phyloP scores from a whole-genome alignment of 1,284 basidiomycete genomes.

The Rhodotorula sp. region DNA sequence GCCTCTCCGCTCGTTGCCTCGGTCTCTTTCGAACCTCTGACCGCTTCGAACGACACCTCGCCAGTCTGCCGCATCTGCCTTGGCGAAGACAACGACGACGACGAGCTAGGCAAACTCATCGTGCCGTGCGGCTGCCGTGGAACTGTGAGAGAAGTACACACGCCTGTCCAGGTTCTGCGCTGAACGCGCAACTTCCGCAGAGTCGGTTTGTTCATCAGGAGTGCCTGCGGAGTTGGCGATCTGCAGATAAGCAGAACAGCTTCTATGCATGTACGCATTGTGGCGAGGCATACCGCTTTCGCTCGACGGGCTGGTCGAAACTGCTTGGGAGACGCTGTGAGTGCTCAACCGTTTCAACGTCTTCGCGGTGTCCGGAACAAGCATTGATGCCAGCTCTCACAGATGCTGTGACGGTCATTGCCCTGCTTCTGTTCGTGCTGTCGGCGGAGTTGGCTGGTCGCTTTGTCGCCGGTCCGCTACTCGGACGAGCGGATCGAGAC shows the following conservation, averaged over 20 bases:
- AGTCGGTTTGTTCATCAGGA: slow-evolving; percentile 3
- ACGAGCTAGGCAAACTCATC: slow-evolving; percentile 1
- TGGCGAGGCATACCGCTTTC: slow-evolving; percentile 5
- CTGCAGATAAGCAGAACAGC: background rate
- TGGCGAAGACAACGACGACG: background rate
- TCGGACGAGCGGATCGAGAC: background rate
- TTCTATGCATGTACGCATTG: slow-evolving; percentile 7
- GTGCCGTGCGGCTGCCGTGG: slow-evolving; percentile 12
- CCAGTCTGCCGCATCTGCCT: slow-evolving; percentile 11
- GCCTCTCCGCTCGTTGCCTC: background rate
- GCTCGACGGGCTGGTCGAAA: background rate
- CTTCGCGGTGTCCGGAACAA: background rate
- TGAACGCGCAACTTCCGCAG: background rate
- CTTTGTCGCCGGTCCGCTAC: background rate
- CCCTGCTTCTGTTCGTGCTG: background rate
- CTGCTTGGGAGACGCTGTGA: background rate
- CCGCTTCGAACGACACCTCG: background rate
- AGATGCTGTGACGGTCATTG: background rate
- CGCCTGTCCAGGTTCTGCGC: background rate
- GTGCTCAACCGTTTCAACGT: background rate
- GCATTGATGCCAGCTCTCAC: background rate
- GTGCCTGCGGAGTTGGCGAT: slow-evolving; percentile 4
- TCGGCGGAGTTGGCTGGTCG: background rate
- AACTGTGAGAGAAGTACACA: background rate
- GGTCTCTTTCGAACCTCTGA: background rate